Conservation (phyloP, 2,329 filamentous ascomycete species). For the Xylaria digitata region DNA sequence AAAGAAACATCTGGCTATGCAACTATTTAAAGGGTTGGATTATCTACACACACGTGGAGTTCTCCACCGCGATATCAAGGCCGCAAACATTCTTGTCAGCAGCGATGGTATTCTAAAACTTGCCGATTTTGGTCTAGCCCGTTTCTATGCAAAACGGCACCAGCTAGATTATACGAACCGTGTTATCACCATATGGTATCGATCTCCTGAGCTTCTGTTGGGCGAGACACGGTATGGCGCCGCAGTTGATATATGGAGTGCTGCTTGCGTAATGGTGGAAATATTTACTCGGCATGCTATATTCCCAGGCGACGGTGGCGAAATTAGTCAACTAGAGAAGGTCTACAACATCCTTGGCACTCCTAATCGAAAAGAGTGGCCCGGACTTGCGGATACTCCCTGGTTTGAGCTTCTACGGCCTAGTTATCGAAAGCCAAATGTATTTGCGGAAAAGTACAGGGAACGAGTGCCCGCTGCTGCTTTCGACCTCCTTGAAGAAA, state of each 20-base stretch:
- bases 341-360: constrained; percentile 95
- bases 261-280: constrained; percentile 94
- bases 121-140: constrained; percentile 94
- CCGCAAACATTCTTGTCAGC: constrained; percentile 95
- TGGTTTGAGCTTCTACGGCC: constrained; percentile 96
- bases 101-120: constrained; percentile 89
- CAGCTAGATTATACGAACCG: constrained; percentile 97
- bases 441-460: constrained; percentile 86
- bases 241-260: constrained; percentile 95
- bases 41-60: constrained; percentile 95
- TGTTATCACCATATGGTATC: constrained; percentile 99
- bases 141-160: constrained; percentile 93
- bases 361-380: constrained; percentile 86
- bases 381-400: constrained; percentile 88
- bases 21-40: constrained; percentile 92
- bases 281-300: constrained; percentile 95
- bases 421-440: constrained; percentile 74
- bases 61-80: constrained; percentile 96
- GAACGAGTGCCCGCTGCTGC: constrained; percentile 81
- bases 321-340: constrained; percentile 95
- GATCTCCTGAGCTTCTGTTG: constrained; percentile 87
- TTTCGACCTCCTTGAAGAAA: constrained; percentile 82
- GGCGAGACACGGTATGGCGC: constrained; percentile 92
- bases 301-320: constrained; percentile 94
- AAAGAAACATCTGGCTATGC: constrained; percentile 91